phyloP scores from a whole-genome alignment of 2,329 filamentous ascomycete species.

The Podosphaera leucotricha region DNA sequence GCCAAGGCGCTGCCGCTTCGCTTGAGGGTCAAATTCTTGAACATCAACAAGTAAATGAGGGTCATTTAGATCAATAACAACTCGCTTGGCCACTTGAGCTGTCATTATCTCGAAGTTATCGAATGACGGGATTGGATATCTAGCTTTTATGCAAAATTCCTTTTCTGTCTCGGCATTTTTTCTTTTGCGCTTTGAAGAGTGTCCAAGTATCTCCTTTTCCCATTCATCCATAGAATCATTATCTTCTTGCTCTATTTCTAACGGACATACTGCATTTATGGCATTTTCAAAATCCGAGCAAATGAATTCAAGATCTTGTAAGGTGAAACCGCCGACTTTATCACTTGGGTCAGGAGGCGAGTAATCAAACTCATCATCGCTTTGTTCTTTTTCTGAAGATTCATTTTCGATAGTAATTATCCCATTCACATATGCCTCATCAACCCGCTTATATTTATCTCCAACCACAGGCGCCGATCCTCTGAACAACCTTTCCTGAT shows the following conservation, averaged over 20 bases:
- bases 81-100: slow-evolving; percentile 48
- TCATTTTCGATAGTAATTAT: slow-evolving; percentile 22
- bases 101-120: slow-evolving; percentile 61
- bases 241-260: slow-evolving; percentile 16
- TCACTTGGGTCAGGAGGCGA: slow-evolving; percentile 30
- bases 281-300: slow-evolving; percentile 67
- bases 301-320: slow-evolving; percentile 62
- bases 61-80: slow-evolving; percentile 71
- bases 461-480: slow-evolving; percentile 36
- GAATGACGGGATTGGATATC: slow-evolving; percentile 44
- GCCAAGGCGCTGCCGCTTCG: slow-evolving; percentile 26
- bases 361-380: slow-evolving; percentile 26
- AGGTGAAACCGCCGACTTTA: slow-evolving; percentile 46
- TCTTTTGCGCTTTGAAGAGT: slow-evolving; percentile 42
- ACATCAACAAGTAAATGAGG: slow-evolving; percentile 68
- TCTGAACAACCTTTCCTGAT: slow-evolving; percentile 69
- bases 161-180: slow-evolving; percentile 25
- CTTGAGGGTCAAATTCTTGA: slow-evolving; percentile 35
- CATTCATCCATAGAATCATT: slow-evolving; percentile 33
- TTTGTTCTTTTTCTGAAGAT: slow-evolving; percentile 17
- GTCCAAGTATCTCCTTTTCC: slow-evolving; percentile 31
- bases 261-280: slow-evolving; percentile 20
- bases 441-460: slow-evolving; percentile 30
- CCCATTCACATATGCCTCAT: slow-evolving; percentile 26
- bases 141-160: slow-evolving; percentile 32